Evolutionary conservation across 257 asterid species (phyloP), one percentile per base, ranked within the genome.

Genomic region (Solanum rostratum): DNA sequence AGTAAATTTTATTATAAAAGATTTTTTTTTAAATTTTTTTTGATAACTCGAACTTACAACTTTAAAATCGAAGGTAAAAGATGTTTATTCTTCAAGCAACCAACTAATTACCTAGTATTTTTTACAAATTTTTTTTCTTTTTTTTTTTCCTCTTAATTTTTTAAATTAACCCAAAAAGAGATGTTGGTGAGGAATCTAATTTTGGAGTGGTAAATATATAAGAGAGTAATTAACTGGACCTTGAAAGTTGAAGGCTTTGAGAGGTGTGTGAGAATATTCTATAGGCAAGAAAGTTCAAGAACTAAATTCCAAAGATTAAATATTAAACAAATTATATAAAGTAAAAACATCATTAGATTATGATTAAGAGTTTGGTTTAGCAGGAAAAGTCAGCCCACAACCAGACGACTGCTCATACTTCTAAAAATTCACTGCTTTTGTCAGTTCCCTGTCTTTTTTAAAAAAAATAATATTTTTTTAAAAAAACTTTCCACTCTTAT

Each of bases 301-400:
- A 86, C 97, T 85, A 93, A 92, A 95, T 57, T 93, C 97, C 98
- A 93, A 93, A 95, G 37, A 50, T 90, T 83, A 86, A 81, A 92
- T 90, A 79, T 84, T 93, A 93, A 93, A 91, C 90, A 86, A 95
- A 84, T 3, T 41, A 84, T 86, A 68, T 54, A 92, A 92, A 88
- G 91, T 88, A 85, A 84, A 92, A 86, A 85, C 90, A 93, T 95
- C 79, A 93, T 95, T 92, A 92, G 94, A 95, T 92, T 95, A 95
- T 92, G 93, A 92, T 93, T 93, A 89, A 88, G 83, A 57, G 85
- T 87, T 80, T 22, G 7, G 37, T 27, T 76, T 15, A 49, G 82
- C 91, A 91, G 93, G 85, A 85, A 90, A 92, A 92, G 97, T 92
- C 97, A 95, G 97, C 97, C 93, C 97, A 89, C 97, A 93, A 93